Conservation (phyloP, 2,329 filamentous ascomycete genomes). For the Colletotrichum spaethianum region DNA sequence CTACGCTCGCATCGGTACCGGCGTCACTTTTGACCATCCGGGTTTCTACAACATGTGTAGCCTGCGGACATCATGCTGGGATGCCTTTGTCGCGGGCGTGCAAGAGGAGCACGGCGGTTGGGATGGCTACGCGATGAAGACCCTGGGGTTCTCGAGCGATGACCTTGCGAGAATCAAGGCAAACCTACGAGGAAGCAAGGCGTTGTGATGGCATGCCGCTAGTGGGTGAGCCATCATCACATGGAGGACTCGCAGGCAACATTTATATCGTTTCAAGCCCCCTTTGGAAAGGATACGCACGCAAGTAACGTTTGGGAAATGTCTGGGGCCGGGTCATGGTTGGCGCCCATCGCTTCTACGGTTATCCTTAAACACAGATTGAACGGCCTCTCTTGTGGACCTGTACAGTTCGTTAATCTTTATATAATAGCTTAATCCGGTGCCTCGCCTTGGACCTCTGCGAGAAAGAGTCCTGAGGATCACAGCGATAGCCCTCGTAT, state of each 20-base stretch:
- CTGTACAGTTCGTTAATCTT: background rate
- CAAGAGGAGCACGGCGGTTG: constrained; percentile 62
- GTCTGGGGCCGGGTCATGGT: background rate
- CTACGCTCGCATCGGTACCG: constrained; percentile 57
- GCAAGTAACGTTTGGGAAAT: too few species aligned
- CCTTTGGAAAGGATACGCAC: background rate
- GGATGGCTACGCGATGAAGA: constrained; percentile 61
- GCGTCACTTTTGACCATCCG: constrained; percentile 49
- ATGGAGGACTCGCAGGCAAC: background rate
- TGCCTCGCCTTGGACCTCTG: background rate
- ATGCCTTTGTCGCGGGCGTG: constrained; percentile 60
- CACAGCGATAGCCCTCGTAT: background rate
- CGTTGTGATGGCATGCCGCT: background rate
- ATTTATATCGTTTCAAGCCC: background rate
- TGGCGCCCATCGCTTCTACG: too few species aligned
- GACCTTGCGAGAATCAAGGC: constrained; percentile 63
- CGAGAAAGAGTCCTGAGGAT: background rate
- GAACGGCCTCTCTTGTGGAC: background rate
- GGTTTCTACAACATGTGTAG: constrained; percentile 65
- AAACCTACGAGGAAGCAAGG: constrained; percentile 54
- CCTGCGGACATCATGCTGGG: constrained; percentile 60
- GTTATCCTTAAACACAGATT: background rate
- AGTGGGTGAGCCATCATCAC: background rate
- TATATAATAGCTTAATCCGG: background rate
- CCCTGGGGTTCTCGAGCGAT: constrained; percentile 60